Percentiles rank a stretch among this genome's conserved stretches.
Conservation (phyloP, 257 asterid genomes). For the Rauvolfia tetraphylla region DNA sequence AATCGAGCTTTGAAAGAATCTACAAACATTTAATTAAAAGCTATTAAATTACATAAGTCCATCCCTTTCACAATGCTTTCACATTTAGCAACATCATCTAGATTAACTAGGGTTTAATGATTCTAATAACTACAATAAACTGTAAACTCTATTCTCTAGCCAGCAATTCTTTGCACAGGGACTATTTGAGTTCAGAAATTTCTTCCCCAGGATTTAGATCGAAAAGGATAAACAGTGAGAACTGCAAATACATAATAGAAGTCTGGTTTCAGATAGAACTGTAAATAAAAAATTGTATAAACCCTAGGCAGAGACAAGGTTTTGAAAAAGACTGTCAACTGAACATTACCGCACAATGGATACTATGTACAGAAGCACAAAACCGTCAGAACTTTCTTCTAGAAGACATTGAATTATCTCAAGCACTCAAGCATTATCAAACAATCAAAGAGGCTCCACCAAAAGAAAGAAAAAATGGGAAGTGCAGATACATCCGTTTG, state of each 20-base stretch:
- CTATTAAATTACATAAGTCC: not conserved
- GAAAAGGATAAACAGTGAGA: not conserved
- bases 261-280: not conserved
- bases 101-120: not conserved
- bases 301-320: not conserved
- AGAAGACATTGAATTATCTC: not conserved
- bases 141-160: not conserved
- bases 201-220: not conserved
- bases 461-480: not conserved
- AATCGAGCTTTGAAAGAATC: not conserved
- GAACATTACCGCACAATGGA: not conserved
- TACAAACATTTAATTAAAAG: not conserved
- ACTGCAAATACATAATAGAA: not conserved
- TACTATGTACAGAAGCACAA: not conserved
- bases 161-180: not conserved
- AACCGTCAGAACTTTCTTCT: not conserved
- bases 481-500: not conserved
- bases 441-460: not conserved
- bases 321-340: not conserved
- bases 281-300: too few species aligned
- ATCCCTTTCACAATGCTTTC: not conserved
- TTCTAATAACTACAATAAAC: not conserved
- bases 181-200: not conserved
- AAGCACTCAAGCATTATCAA: not conserved
- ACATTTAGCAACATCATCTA: not conserved